Percentiles rank a stretch among this genome's conserved stretches.
phyloP scores from a whole-genome alignment of 192 early-diverging fungal species.

The Rhizophagus prolifer region DNA sequence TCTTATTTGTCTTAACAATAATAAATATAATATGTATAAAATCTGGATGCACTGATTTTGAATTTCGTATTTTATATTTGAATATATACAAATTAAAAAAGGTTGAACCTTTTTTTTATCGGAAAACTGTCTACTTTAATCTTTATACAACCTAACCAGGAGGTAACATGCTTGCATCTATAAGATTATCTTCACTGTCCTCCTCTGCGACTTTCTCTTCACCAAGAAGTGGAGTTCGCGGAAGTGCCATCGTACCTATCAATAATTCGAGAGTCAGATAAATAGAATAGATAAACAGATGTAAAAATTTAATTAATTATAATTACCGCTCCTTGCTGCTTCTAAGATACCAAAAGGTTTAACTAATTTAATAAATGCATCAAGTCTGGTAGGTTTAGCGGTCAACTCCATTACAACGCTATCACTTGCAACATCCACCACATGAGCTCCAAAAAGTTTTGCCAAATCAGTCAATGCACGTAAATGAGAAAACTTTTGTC shows the following conservation, averaged over 20 bases:
- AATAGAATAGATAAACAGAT: background rate
- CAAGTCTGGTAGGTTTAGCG: slow-evolving; percentile 84
- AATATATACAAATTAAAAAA: no score
- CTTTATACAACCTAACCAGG: slow-evolving; percentile 63
- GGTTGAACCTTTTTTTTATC: background rate
- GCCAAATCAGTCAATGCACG: slow-evolving; percentile 81
- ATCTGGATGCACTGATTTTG: no score
- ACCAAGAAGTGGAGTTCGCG: slow-evolving; percentile 82
- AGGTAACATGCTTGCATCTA: slow-evolving; percentile 92
- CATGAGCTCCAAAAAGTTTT: slow-evolving; percentile 78
- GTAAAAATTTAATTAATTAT: background rate
- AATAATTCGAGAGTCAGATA: background rate
- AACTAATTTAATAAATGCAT: slow-evolving; percentile 89
- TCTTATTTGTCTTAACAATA: no score
- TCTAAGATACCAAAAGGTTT: slow-evolving; percentile 96
- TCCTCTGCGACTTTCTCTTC: slow-evolving; percentile 61
- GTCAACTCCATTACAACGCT: slow-evolving; percentile 83
- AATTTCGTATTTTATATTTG: no score
- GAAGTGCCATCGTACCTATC: slow-evolving; percentile 93
- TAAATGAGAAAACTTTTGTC: slow-evolving; percentile 63
- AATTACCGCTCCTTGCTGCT: slow-evolving; percentile 79
- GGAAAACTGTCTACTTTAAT: no score
- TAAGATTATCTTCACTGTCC: slow-evolving; percentile 59
- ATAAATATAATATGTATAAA: no score
- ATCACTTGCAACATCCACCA: slow-evolving; percentile 87